phyloP scores from a whole-genome alignment of 2,329 filamentous ascomycete species.

The Sphaerulina vaccinii region DNA sequence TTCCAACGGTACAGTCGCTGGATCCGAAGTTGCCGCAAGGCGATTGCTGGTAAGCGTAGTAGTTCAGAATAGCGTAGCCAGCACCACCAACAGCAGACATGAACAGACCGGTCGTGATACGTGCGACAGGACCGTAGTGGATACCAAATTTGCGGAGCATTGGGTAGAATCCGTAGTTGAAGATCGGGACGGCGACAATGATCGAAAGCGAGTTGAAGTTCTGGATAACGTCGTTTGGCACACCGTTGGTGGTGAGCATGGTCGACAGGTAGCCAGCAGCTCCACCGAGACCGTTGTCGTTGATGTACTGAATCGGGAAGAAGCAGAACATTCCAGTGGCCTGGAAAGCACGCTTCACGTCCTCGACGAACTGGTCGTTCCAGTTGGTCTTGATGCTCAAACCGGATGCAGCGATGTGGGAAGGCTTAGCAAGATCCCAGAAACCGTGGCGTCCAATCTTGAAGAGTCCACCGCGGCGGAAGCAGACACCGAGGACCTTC shows the following conservation, averaged over 20 bases:
- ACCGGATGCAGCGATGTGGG: slow-evolving; percentile 28
- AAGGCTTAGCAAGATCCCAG: slow-evolving; percentile 33
- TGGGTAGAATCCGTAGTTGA: slow-evolving; percentile 48
- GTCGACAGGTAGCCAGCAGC: slow-evolving; percentile 29
- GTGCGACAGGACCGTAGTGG: slow-evolving; percentile 50
- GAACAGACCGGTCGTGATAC: slow-evolving; percentile 48
- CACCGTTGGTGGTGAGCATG: slow-evolving; percentile 35
- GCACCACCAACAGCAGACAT: slow-evolving; percentile 50
- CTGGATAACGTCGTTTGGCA: slow-evolving; percentile 49
- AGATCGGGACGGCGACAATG: slow-evolving; percentile 44
- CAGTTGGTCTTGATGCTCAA: slow-evolving; percentile 43
- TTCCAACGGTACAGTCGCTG: slow-evolving; percentile 37
- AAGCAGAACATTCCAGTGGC: slow-evolving; percentile 59
- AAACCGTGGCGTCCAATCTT: slow-evolving; percentile 25
- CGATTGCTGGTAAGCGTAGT: slow-evolving; percentile 47
- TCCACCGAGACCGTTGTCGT: slow-evolving; percentile 37
- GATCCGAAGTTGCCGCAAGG: slow-evolving; percentile 46
- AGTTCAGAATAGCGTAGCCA: slow-evolving; percentile 43
- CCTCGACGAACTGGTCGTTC: slow-evolving; percentile 69
- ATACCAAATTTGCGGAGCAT: slow-evolving; percentile 43
- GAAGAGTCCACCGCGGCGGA: slow-evolving; percentile 20
- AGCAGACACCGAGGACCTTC: slow-evolving; percentile 25
- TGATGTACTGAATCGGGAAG: slow-evolving; percentile 46
- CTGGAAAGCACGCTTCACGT: slow-evolving; percentile 59
- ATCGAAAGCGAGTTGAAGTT: slow-evolving; percentile 49